These are phyloP conservation scores for Bretschneidera sinensis DNA, from an alignment of 345 rosid species.

Conservation along the genomic window DNA sequence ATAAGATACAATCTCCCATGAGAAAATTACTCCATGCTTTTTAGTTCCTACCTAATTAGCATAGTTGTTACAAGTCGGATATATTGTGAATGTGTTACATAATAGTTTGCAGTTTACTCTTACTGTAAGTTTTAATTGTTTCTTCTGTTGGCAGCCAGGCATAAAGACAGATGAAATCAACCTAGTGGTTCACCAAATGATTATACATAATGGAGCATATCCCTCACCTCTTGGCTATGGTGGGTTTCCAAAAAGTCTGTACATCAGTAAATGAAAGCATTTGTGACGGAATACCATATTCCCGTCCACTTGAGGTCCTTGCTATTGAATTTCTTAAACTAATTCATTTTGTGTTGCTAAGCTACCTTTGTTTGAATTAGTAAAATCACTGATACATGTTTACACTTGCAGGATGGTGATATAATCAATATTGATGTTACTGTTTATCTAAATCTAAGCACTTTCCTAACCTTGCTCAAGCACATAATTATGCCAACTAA, in stretches of 20 bases:
- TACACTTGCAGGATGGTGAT: conserved; percentile 79
- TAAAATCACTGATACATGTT: conserved; percentile 2
- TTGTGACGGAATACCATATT: conserved; percentile 96
- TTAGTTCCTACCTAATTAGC: not conserved
- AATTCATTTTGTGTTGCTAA: not conserved
- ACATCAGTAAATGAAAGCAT: conserved; percentile 95
- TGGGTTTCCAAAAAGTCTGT: conserved; percentile 93
- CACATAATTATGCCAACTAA: too few relatives aligned
- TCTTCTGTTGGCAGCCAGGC: conserved; percentile 67
- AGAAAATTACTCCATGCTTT: too few relatives aligned
- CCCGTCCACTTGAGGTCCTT: conserved; percentile 73
- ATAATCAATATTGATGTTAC: conserved; percentile 92
- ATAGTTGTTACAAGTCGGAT: not conserved
- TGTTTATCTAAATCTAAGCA: conserved; percentile 71
- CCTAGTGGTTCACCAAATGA: conserved; percentile 87
- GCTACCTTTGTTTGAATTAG: not conserved
- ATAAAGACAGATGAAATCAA: conserved; percentile 84
- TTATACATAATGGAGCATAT: conserved; percentile 89
- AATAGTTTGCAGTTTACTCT: not conserved
- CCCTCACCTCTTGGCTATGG: conserved; percentile 98
- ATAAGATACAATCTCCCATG: too few relatives aligned
- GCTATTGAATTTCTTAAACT: conserved; percentile 5
- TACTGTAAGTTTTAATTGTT: not conserved
- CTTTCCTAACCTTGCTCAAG: conserved; percentile 10
- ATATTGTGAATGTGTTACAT: not conserved